A percentile compares a stretch with the other conserved stretches of the same genome.
Evolutionary conservation across 108 stramenopile genomes (phyloP).

Genomic region (Nitzschia sp.): DNA sequence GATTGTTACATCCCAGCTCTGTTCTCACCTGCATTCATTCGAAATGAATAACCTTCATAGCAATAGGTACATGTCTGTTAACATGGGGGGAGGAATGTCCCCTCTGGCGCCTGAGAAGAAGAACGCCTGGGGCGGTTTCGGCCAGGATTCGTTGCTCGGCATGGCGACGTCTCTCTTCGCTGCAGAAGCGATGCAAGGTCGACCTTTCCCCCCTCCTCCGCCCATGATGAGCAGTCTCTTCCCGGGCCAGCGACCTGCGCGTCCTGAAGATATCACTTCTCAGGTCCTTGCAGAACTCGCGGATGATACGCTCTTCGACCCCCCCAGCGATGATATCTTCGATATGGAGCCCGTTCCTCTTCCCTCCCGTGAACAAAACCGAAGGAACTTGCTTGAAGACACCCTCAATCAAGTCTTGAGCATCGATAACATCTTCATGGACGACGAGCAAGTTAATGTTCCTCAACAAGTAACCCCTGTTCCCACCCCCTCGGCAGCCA

Average conservation of each 20-base stretch:
- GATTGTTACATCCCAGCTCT: too few species aligned
- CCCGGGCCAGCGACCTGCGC: neutral
- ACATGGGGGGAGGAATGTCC: too few species aligned
- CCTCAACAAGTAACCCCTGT: neutral
- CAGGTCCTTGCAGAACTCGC: conserved; percentile 17
- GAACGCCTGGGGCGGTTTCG: neutral
- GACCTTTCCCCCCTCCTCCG: neutral
- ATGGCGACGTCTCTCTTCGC: conserved; percentile 3
- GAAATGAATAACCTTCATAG: too few species aligned
- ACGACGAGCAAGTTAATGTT: neutral
- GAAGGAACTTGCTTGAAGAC: neutral
- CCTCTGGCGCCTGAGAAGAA: neutral
- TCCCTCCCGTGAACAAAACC: neutral
- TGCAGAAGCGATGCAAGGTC: neutral
- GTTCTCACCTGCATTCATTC: too few species aligned
- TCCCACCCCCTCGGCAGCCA: neutral
- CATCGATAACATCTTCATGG: neutral
- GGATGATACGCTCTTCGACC: conserved; percentile 6
- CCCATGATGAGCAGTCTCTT: neutral
- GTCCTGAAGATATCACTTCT: conserved; percentile 12
- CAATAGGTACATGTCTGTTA: too few species aligned
- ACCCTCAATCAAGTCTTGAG: conserved; percentile 17
- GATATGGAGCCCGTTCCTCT: conserved; percentile 6
- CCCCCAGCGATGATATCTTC: conserved; percentile 19
- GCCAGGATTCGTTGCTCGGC: conserved; percentile 5